phyloP scores from a whole-genome alignment of 192 early-diverging fungal species.

The Coemansia sp. region DNA sequence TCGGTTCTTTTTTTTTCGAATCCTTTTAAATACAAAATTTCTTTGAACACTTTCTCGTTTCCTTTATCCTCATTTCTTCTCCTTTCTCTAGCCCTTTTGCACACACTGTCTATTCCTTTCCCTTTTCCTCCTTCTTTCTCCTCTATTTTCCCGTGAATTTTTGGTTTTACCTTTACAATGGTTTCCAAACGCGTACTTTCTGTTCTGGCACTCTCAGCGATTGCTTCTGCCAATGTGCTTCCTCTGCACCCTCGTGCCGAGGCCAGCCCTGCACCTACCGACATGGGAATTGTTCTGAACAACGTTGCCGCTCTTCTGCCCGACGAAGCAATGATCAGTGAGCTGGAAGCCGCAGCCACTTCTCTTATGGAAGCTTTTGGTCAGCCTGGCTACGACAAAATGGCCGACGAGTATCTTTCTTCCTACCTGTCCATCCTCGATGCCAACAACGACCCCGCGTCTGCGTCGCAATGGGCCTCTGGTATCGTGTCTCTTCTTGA shows the following conservation, averaged over 20 bases:
- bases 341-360: constrained; percentile 1
- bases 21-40: too few species aligned
- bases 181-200: neutral
- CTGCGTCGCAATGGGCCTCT: neutral
- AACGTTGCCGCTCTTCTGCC: constrained; percentile 2
- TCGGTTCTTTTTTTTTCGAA: too few species aligned
- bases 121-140: neutral
- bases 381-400: neutral
- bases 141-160: neutral
- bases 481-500: neutral
- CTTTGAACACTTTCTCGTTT: too few species aligned
- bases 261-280: neutral
- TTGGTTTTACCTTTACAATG: neutral
- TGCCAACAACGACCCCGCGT: constrained; percentile 2
- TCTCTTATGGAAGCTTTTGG: neutral
- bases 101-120: too few species aligned
- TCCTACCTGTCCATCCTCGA: neutral
- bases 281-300: constrained; percentile 3
- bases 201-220: neutral
- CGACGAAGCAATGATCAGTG: neutral
- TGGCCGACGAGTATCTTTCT: neutral
- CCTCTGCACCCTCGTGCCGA: constrained; percentile 2
- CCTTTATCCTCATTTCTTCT: too few species aligned
- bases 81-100: too few species aligned
- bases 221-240: neutral